Evolutionary conservation across 2,329 filamentous ascomycete species (phyloP), one percentile per base, ranked within the genome.

Genomic region (Aspergillus sp.): DNA sequence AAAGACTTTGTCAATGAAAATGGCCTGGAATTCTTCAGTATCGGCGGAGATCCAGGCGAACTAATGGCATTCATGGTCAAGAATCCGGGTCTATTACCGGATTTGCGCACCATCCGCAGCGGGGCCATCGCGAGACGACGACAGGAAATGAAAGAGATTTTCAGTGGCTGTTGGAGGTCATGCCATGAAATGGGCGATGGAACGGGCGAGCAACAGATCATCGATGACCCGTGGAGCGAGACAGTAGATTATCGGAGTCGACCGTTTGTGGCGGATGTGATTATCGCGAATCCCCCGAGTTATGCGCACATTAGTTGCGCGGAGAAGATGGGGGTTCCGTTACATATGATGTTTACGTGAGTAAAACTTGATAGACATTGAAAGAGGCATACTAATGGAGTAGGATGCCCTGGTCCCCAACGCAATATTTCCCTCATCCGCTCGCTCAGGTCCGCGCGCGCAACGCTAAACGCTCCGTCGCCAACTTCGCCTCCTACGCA

Each of bases 1-100:
- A 75, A 81, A 54, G 65, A 73, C 1, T 87, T 89, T 55, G 82
- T 90, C 3, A 77, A 82, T 50, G 80, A 86, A 45, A 82, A 83
- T 61, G 84, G 77, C 0, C 75, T 90, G 12, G 86, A 90, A 58
- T 90, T 89, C 65, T 89, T 86, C 65, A 79, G 71, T 52, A 86
- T 89, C 45, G 85, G 85, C n/a, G 86, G 85, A 2, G 84, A 90
- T 61, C 86, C 86, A 1, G 78, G 82, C 1, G 80, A 86, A 59
- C 73, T 89, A 39, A 90, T 89, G 86, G 87, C 88, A 3, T 94
- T 91, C 60, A 94, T 94, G 88, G 88, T 93, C 41, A 90, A 90
- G 67, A 86, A 93, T 56, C 88, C 89, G 0, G 87, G 88, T 0
- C 73, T 95, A 27, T 88, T 94, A 84, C 89, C 89, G 1, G 85